Evolutionary conservation across 2,329 filamentous ascomycete species (phyloP), one percentile per base, ranked within the genome.

Genomic region (Microsporum ferrugineum): DNA sequence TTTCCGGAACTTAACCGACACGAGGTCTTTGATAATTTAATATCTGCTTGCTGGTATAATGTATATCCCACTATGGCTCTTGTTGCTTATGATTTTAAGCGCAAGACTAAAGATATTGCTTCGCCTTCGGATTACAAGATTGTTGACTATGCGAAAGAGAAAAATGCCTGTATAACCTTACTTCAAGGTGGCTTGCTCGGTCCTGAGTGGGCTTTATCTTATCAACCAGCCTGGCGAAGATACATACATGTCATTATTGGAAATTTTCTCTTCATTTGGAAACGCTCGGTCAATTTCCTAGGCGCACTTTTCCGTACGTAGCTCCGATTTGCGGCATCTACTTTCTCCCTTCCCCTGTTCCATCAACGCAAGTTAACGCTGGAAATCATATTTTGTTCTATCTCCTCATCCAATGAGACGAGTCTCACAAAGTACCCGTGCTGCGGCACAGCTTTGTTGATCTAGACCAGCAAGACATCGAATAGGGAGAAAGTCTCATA

Each of bases 11-110:
- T 66, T n/a, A 60, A 63, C 36, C 59, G 63, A 10, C 23, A 66
- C 36, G 31, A 60, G 34, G 56, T 65, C 51, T 66, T 65, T 49
- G 63, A 67, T 61, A 45, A 45, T 17, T 58, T 67, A 23, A 65
- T 62, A 64, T 61, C 60, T 62, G 51, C 51, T 58, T 67, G 64
- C 63, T 67, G 61, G 65, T 31, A 65, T 23, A 60, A 66, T 64
- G 61, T 67, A 56, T 67, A 63, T 62, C 66, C 66, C 59, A 66
- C 57, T 56, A 66, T 66, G 60, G 64, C 63, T 23, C 47, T 67
- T 23, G 7, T 64, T 49, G 66, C 62, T 2, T 67, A 65, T 41
- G 63, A 66, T 31, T 60, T 64, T 51, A 65, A 63, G 31, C 60
- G 63, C 58, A 67, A 64, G 57, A 66, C 63, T 34, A 64, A 61